Percentiles rank a stretch among this genome's conserved stretches.
Evolutionary conservation across 306 rosid genomes (phyloP).

Genomic region (Cucumis hystrix): DNA sequence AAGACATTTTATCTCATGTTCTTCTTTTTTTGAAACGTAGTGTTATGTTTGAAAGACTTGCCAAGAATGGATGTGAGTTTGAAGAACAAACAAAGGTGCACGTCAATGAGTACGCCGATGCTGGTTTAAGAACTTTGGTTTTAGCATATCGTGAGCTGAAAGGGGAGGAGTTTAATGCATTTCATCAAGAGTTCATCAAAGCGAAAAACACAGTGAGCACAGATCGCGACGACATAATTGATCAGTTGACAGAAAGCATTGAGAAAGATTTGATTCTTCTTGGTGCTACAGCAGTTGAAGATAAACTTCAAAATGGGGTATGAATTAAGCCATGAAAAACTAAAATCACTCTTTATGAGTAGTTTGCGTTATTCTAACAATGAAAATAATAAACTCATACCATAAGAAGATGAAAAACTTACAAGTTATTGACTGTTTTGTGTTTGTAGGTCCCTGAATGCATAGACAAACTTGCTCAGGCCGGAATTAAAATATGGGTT

Average conservation of each 20-base stretch:
- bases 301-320: constrained; percentile 96
- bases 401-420: neutral
- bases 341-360: neutral
- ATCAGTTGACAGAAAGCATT: constrained; percentile 45
- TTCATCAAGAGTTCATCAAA: constrained; percentile 42
- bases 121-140: constrained; percentile 91
- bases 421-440: constrained; percentile 2
- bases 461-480: constrained; percentile 98
- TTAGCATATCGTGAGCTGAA: constrained; percentile 71
- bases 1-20: neutral
- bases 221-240: constrained; percentile 62
- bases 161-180: constrained; percentile 51
- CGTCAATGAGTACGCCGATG: constrained; percentile 80
- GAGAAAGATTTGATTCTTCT: constrained; percentile 91
- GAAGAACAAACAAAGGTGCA: constrained; percentile 67
- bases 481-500: constrained; percentile 98
- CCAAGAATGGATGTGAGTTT: constrained; percentile 60
- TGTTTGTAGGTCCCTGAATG: constrained; percentile 84
- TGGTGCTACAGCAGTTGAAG: constrained; percentile 99
- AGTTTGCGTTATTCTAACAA: neutral
- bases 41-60: constrained; percentile 92
- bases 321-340: constrained; percentile 6
- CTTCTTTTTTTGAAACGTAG: constrained; percentile 20
- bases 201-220: constrained; percentile 76
- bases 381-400: neutral